Conservation (phyloP, 2,329 filamentous ascomycete genomes). For the Exophiala aquamarina region DNA sequence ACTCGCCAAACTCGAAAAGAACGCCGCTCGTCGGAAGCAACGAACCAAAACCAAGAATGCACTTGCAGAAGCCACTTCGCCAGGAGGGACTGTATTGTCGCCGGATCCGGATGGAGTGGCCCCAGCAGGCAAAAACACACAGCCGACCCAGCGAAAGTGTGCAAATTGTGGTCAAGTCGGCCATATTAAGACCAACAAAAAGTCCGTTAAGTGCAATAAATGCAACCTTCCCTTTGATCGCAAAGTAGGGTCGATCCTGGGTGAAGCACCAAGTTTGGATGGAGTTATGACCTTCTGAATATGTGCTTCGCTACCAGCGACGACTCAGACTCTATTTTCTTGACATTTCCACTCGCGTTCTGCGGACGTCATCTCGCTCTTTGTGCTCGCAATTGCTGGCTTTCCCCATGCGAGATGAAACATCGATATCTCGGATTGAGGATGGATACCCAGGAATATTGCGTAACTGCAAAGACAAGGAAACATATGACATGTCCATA, state of each 20-base stretch:
- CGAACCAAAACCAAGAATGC: conserved; percentile 33
- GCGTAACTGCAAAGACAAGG: too few relatives aligned
- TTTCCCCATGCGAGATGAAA: conserved; percentile 4
- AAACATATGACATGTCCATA: too few relatives aligned
- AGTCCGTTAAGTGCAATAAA: conserved; percentile 58
- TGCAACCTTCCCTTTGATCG: conserved; percentile 25
- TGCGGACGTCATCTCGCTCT: conserved; percentile 5
- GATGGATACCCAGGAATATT: background rate
- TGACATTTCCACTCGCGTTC: too few relatives aligned
- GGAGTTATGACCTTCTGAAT: background rate
- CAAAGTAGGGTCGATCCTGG: conserved; percentile 19
- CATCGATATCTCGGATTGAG: conserved; percentile 7
- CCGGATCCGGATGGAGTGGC: conserved; percentile 46
- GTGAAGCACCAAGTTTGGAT: conserved; percentile 16
- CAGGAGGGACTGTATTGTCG: conserved; percentile 37
- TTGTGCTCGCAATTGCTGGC: conserved; percentile 1
- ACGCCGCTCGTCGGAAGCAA: conserved; percentile 71
- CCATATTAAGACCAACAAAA: conserved; percentile 99
- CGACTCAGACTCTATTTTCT: too few relatives aligned
- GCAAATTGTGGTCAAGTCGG: conserved; percentile 96
- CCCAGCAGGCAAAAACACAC: conserved; percentile 64
- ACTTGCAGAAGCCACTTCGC: conserved; percentile 19
- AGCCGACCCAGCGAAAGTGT: conserved; percentile 76
- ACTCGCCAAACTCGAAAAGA: conserved; percentile 66
- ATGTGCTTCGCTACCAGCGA: too few relatives aligned